Evolutionary conservation across 2,329 filamentous ascomycete species (phyloP).

Genomic region (Berkeleyomyces basicola): DNA sequence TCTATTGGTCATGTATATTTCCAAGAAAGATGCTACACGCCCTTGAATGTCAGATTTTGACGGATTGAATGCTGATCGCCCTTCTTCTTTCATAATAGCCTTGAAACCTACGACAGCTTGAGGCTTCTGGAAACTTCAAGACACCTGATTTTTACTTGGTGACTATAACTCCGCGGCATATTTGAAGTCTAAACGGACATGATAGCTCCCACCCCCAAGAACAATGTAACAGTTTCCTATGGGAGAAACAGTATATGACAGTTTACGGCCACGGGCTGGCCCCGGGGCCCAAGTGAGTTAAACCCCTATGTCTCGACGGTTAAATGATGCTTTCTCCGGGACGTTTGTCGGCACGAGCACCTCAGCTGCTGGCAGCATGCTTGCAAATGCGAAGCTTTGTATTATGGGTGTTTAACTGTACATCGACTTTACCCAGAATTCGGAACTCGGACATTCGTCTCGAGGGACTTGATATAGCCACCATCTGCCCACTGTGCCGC

Average conservation of each 20-base stretch:
- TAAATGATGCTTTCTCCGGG: not conserved
- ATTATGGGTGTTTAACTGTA: not conserved
- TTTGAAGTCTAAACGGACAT: too few species aligned
- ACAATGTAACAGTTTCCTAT: too few species aligned
- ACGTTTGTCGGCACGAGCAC: not conserved
- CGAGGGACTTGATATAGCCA: not conserved
- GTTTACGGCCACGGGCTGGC: too few species aligned
- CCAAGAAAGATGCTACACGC: not conserved
- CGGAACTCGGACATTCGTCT: not conserved
- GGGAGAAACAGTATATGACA: too few species aligned
- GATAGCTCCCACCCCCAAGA: too few species aligned
- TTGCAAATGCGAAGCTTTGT: not conserved
- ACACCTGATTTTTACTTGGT: not conserved
- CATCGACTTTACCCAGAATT: not conserved
- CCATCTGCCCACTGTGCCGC: not conserved
- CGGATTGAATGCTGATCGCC: not conserved
- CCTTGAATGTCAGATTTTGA: not conserved
- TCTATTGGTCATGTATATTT: not conserved
- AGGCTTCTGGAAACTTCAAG: not conserved
- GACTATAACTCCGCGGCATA: too few species aligned
- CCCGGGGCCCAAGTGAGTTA: too few species aligned
- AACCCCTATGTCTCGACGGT: not conserved
- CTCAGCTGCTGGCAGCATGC: not conserved
- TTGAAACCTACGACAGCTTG: not conserved
- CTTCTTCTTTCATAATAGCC: not conserved